Percentiles rank a stretch among this genome's conserved stretches.
Conservation (phyloP, 768 basidiomycete species). For the Naganishia randhawae region DNA sequence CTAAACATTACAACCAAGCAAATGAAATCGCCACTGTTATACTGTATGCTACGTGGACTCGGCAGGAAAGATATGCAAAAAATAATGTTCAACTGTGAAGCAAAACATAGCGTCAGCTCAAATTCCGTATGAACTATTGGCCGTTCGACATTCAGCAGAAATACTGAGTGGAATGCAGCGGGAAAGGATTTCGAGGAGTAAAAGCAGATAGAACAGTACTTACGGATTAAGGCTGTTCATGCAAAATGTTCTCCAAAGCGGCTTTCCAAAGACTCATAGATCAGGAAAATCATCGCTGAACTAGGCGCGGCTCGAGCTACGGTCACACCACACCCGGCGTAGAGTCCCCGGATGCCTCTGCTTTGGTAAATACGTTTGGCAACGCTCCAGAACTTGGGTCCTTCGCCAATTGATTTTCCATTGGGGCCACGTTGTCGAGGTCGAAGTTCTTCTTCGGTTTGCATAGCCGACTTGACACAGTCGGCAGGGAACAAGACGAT, state of each 20-base stretch:
- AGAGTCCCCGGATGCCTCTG: slow-evolving; percentile 76
- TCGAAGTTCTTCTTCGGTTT: slow-evolving; percentile 84
- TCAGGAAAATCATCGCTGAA: slow-evolving; percentile 86
- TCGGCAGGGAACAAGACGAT: slow-evolving; percentile 92
- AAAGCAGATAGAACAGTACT: too few relatives aligned
- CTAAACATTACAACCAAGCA: neutral
- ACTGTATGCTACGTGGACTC: neutral
- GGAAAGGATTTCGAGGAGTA: neutral
- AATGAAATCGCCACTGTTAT: neutral
- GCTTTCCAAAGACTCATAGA: slow-evolving; percentile 73
- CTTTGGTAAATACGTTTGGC: slow-evolving; percentile 67
- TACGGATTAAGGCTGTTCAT: neutral
- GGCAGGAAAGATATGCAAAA: neutral
- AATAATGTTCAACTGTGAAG: neutral
- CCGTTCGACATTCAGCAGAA: neutral
- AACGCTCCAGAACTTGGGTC: slow-evolving; percentile 54
- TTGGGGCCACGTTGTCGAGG: slow-evolving; percentile 28
- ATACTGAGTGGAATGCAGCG: neutral
- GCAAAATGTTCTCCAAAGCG: slow-evolving; percentile 54
- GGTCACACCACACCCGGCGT: slow-evolving; percentile 90
- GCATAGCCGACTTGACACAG: slow-evolving; percentile 87
- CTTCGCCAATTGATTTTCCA: slow-evolving; percentile 26
- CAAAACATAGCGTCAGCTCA: neutral
- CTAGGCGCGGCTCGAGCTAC: slow-evolving; percentile 78
- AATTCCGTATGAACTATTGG: neutral